Percentiles rank a stretch among this genome's conserved stretches.
phyloP scores from a whole-genome alignment of 495 filamentous ascomycete species.

The Aspergillus bertholletiae region DNA sequence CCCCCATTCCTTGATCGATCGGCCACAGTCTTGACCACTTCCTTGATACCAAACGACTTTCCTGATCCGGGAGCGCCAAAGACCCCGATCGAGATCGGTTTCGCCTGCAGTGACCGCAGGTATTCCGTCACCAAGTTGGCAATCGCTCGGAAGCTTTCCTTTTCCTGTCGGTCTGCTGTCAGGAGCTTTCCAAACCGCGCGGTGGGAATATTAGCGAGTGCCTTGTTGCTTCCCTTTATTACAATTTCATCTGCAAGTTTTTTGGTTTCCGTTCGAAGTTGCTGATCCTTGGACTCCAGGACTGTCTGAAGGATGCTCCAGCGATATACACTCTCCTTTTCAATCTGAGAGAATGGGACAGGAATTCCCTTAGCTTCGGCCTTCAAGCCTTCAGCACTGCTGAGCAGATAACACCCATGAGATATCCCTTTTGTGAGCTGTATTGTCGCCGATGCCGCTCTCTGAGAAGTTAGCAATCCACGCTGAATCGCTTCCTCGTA shows the following conservation, averaged over 20 bases:
- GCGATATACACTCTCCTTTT: too few relatives aligned
- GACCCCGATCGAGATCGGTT: constrained; percentile 5
- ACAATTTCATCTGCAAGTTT: not conserved
- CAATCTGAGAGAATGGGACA: too few relatives aligned
- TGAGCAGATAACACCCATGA: too few relatives aligned
- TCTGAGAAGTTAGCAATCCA: too few relatives aligned
- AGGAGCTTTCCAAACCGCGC: not conserved
- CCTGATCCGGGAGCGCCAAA: constrained; percentile 4
- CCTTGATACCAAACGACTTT: constrained; percentile 4
- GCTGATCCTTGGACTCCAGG: too few relatives aligned
- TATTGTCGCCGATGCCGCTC: too few relatives aligned
- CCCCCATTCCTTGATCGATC: not conserved
- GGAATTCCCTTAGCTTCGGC: too few relatives aligned
- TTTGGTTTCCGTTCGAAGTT: too few relatives aligned
- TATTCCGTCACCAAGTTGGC: constrained; percentile 2
- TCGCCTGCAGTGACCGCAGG: not conserved
- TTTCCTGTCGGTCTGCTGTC: constrained; percentile 5
- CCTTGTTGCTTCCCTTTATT: not conserved
- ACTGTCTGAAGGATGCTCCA: too few relatives aligned
- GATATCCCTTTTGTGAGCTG: too few relatives aligned
- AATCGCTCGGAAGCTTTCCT: constrained; percentile 7
- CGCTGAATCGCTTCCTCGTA: too few relatives aligned
- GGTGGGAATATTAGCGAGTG: not conserved
- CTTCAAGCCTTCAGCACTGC: too few relatives aligned
- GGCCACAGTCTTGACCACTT: not conserved